Conservation (phyloP, 2,329 filamentous ascomycete genomes). For the Tolypocladium tropicale region DNA sequence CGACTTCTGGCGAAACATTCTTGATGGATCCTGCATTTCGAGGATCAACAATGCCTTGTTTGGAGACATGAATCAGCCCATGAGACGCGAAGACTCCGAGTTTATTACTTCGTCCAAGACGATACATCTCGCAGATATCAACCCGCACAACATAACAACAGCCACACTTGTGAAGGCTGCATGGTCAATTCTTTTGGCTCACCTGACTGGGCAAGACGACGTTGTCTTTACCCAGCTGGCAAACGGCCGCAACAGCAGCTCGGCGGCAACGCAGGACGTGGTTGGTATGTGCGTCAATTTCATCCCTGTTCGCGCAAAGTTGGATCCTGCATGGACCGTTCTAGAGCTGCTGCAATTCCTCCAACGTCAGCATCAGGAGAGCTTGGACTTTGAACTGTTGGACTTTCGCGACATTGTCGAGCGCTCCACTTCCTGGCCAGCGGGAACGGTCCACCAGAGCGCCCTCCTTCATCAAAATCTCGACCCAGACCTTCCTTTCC, state of each 20-base stretch:
- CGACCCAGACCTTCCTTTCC: conserved; percentile 43
- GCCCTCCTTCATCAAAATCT: conserved; percentile 43
- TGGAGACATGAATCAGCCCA: background rate
- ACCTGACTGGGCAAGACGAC: conserved; percentile 22
- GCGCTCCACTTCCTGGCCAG: conserved; percentile 12
- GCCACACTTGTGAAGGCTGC: conserved; percentile 35
- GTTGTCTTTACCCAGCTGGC: conserved; percentile 31
- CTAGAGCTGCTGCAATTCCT: conserved; percentile 25
- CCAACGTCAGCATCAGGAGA: conserved; percentile 28
- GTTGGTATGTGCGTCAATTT: conserved; percentile 31
- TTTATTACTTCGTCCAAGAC: conserved; percentile 2
- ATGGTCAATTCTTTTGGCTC: conserved; percentile 29
- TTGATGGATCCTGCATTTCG: background rate
- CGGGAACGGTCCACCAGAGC: conserved; percentile 20
- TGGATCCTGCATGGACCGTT: conserved; percentile 20
- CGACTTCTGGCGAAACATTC: background rate
- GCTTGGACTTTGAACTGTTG: conserved; percentile 12
- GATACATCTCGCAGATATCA: conserved; percentile 5
- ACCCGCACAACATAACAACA: conserved; percentile 9
- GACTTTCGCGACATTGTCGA: conserved; percentile 13
- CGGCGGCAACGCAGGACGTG: conserved; percentile 24
- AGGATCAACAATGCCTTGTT: conserved; percentile 1
- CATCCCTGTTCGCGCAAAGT: conserved; percentile 27
- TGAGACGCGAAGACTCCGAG: background rate
- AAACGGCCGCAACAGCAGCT: conserved; percentile 24